Evolutionary conservation across 2,329 filamentous ascomycete species (phyloP), one percentile per base, ranked within the genome.

Genomic region (Xylariaceae sp.): DNA sequence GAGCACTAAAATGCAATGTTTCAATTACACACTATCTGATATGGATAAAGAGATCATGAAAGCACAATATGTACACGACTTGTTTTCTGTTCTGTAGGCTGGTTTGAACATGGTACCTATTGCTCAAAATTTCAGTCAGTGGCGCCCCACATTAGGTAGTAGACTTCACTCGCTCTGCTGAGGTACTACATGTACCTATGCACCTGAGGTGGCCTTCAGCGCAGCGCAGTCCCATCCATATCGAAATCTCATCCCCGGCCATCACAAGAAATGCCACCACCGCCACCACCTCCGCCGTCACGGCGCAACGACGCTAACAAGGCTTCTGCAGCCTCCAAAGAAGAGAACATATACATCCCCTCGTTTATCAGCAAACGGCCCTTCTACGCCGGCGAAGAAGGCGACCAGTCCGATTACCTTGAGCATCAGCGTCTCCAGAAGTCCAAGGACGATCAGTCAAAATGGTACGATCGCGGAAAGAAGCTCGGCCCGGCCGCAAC

Each of bases 291-390:
- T 11, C 54, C 58, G 11, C 59, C 62, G 36, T 59, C 60, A 11
- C 65, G 72, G 45, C 65, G 64, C 62, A 47, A 68, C 66, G 54
- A 59, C 39, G 58, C 62, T 53, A 52, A 54, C 55, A 61, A 59
- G 45, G 62, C 60, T 9, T 66, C 63, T 2, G 74, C 70, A 14
- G 72, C 79, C 14, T 81, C 78, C 48, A 95, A 95, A 68, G 90
- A 95, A 70, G 90, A 94, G 71, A 99, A 99, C 78, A 85, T 96
- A 69, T 99, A 99, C 77, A 99, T 99, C 64, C 94, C 94, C 6
- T 85, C 89, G 47, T 99, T 96, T 78, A 99, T 99, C 73, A 91
- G 90, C 62, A 96, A 96, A 70, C 91, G 95, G 60, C 94, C 94
- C 5, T 99, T 99, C 73, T 99, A 97, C 70, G 85, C 95, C 47